Percentiles rank a stretch among this genome's conserved stretches.
These are phyloP conservation scores for Perkinsus chesapeaki DNA, from an alignment of 169 alveolate genomes.

Conservation along the genomic window DNA sequence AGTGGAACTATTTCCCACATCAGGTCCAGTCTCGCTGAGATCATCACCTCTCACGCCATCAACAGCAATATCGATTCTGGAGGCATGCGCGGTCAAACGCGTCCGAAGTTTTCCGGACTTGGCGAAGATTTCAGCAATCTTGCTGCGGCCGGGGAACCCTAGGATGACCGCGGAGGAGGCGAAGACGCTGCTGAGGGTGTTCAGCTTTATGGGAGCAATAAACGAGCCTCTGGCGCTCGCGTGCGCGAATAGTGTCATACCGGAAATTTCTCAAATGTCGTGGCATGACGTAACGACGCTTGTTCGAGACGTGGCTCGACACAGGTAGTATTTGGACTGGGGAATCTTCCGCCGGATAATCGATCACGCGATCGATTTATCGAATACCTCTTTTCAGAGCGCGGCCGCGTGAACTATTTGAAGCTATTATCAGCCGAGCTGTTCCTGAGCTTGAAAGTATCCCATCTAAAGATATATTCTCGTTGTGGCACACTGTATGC, in stretches of 20 bases:
- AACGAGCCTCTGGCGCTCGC: not conserved
- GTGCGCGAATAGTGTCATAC: not conserved
- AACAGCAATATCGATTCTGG: not conserved
- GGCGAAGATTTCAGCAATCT: not conserved
- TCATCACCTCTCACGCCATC: not conserved
- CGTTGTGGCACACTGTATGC: not conserved
- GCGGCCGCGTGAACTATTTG: not conserved
- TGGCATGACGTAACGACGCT: not conserved
- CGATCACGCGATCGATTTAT: not conserved
- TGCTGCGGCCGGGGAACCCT: not conserved
- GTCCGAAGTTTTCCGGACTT: not conserved
- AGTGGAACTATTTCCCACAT: too few relatives aligned
- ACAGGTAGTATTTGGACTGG: not conserved
- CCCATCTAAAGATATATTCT: not conserved
- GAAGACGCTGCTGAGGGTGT: not conserved
- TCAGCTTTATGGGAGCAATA: not conserved
- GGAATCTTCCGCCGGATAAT: not conserved
- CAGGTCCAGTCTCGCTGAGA: not conserved
- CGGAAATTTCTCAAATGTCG: not conserved
- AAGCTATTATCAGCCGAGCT: not conserved
- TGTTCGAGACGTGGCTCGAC: not conserved
- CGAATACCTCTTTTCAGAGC: not conserved
- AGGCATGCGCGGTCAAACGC: not conserved
- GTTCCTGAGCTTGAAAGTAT: not conserved
- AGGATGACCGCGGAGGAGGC: not conserved